These are phyloP conservation scores for Aureobasidium mangrovei DNA, from an alignment of 2,329 filamentous ascomycete species.

Conservation along the genomic window DNA sequence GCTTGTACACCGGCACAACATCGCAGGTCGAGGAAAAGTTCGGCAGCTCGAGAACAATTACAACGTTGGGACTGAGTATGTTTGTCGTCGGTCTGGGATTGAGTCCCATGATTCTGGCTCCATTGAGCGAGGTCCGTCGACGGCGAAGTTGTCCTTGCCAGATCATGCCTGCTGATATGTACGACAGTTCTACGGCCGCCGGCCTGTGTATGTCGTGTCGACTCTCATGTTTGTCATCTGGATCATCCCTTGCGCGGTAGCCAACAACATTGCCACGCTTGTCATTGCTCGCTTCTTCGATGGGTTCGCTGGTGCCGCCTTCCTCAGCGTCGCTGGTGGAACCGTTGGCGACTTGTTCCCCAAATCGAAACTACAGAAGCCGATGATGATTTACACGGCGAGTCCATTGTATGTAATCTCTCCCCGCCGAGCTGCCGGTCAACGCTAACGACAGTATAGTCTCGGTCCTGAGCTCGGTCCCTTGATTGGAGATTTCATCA, in stretches of 20 bases:
- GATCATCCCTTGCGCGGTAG: slow-evolving; percentile 62
- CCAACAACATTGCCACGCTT: slow-evolving; percentile 57
- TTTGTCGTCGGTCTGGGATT: background rate
- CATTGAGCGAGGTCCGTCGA: background rate
- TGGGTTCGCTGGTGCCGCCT: slow-evolving; percentile 63
- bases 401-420: too few species aligned
- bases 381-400: slow-evolving; percentile 30
- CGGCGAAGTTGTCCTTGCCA: background rate
- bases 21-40: background rate
- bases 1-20: background rate
- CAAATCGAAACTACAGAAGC: slow-evolving; percentile 68
- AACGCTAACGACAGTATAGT: too few species aligned
- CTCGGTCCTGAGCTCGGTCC: too few species aligned
- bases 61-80: background rate
- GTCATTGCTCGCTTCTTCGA: slow-evolving; percentile 65
- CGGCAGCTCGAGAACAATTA: background rate
- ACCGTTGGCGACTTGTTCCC: slow-evolving; percentile 74
- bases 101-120: background rate
- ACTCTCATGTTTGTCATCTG: slow-evolving; percentile 57
- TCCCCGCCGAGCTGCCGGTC: too few species aligned
- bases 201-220: slow-evolving; percentile 57
- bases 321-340: slow-evolving; percentile 76
- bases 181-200: slow-evolving; percentile 57
- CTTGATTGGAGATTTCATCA: too few species aligned
- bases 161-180: slow-evolving; percentile 32